Conservation (phyloP, 2,329 filamentous ascomycete species). For the Penicillium fuscoglaucum region DNA sequence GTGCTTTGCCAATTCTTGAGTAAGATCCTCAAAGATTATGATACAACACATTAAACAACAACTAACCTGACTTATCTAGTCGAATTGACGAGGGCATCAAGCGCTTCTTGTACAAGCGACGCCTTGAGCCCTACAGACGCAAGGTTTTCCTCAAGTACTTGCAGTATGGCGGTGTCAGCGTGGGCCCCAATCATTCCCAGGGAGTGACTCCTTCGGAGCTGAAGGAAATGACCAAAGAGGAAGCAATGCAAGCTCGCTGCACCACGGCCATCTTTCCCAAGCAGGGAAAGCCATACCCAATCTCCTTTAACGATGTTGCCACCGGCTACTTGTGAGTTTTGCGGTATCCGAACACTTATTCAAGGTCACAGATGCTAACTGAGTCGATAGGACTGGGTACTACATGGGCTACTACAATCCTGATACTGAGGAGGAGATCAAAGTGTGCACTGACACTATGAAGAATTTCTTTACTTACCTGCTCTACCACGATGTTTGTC, state of each 20-base stretch:
- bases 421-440: conserved; percentile 54
- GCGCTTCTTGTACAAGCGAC: conserved; percentile 74
- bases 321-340: conserved; percentile 72
- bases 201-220: conserved; percentile 64
- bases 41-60: background rate
- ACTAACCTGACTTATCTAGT: conserved; percentile 42
- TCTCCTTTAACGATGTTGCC: conserved; percentile 78
- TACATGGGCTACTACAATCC: conserved; percentile 60
- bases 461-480: conserved; percentile 89
- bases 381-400: conserved; percentile 51
- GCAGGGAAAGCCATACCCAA: conserved; percentile 49
- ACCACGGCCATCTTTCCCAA: conserved; percentile 47
- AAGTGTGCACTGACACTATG: conserved; percentile 66
- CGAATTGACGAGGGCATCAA: conserved; percentile 85
- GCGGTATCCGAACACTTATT: background rate
- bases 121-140: conserved; percentile 63
- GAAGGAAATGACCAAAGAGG: conserved; percentile 60
- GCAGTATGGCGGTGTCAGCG: conserved; percentile 76
- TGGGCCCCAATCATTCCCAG: conserved; percentile 61
- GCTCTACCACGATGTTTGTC: conserved; percentile 79
- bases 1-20: conserved; percentile 56
- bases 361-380: background rate
- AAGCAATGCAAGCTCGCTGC: conserved; percentile 65
- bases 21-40: conserved; percentile 38
- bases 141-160: conserved; percentile 78